Base-by-base conservation (phyloP, 176 grass and related monocot genomes). In the Aegilops longissima region DNA sequence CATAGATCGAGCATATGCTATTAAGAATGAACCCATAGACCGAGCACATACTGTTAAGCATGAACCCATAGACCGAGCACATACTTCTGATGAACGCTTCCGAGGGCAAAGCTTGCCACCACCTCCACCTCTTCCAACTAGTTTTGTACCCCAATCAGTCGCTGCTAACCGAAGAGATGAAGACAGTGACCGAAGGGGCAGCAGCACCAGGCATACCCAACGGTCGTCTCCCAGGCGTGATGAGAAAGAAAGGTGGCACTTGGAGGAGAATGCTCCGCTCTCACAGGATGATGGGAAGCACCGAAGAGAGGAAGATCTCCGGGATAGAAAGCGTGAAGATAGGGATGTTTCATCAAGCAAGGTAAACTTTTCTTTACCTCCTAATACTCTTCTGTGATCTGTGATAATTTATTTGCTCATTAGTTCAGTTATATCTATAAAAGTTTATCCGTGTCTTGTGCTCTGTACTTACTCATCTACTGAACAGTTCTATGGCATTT, bases 71-170 rank as follows among this genome's bases (percentile, higher is more conserved):
- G 93, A 95, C 71, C 78, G 78, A 47, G 40, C 83, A 79, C 90
- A 95, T 87, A 35, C 90, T 88, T 85, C 83, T 85, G 91, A 93
- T 77, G 91, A 93, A 71, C 78, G 82, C 51, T 93, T 95, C 65
- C 84, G 91, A 81, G 94, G 94, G 25, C 92, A 99, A 82, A 96
- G 91, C 82, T 91, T 99, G 87, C 97, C 97, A 36, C 97, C 94
- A 10, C 97, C 94, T 7, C 97, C 97, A 67, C 97, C 97, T 23
- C 92, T 99, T 83, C 97, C 97, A 17, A 35, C 92, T 69, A 99
- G 97, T 77, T 99, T 99, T 91, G 97, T 99, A 72, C 97, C 97
- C 24, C 94, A 99, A 77, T 96, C 93, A 66, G 90, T 96, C 64
- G 87, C 69, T 87, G 88, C 83, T n/a, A 85, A 84, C 35, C 84